These are phyloP conservation scores for Suillus placidus DNA, from an alignment of 768 basidiomycete genomes.

Conservation along the genomic window DNA sequence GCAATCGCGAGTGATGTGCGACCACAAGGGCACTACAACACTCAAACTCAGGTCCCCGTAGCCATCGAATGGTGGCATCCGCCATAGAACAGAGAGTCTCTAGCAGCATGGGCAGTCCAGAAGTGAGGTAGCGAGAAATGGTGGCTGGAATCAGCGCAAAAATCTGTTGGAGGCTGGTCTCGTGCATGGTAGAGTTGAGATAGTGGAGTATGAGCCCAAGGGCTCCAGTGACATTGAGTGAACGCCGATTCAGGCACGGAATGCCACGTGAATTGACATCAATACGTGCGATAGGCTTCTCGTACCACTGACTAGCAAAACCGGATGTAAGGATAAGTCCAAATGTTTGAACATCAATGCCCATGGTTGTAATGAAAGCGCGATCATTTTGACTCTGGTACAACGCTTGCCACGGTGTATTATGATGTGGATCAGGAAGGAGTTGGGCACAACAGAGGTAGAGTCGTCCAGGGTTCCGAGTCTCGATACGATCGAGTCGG, in stretches of 20 bases:
- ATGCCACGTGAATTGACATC: neutral
- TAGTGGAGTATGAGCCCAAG: conserved; percentile 47
- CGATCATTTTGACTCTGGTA: conserved; percentile 19
- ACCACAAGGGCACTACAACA: too few relatives aligned
- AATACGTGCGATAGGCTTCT: neutral
- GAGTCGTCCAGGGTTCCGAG: neutral
- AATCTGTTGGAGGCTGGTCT: too few relatives aligned
- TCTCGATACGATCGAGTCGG: neutral
- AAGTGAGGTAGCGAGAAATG: neutral
- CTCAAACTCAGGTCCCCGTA: too few relatives aligned
- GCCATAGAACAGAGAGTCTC: neutral
- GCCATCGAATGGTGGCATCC: neutral
- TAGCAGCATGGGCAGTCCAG: neutral
- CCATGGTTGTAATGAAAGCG: conserved; percentile 18
- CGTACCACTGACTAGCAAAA: conserved; percentile 26
- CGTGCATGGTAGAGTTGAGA: conserved; percentile 33
- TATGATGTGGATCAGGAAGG: conserved; percentile 34
- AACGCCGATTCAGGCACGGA: neutral
- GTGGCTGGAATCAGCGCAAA: neutral
- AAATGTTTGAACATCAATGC: conserved; percentile 42
- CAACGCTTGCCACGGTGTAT: conserved; percentile 42
- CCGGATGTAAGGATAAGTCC: conserved; percentile 34
- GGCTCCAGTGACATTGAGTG: conserved; percentile 34
- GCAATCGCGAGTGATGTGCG: too few relatives aligned
- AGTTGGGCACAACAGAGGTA: conserved; percentile 17